phyloP scores from a whole-genome alignment of 2,329 filamentous ascomycete species.

The Xylogone sp. region DNA sequence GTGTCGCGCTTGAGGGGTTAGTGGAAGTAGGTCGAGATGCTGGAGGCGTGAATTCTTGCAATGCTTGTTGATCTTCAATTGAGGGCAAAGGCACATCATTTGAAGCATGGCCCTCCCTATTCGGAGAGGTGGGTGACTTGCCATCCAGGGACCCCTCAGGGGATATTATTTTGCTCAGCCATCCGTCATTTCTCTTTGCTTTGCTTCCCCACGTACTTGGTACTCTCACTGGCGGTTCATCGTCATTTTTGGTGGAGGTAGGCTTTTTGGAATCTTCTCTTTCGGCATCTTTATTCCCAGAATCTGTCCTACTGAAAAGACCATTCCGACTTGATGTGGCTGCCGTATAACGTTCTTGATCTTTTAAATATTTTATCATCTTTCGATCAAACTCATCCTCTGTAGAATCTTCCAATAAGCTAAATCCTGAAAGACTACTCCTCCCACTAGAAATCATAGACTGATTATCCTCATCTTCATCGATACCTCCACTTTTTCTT shows the following conservation, averaged over 20 bases:
- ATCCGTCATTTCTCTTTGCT: constrained; percentile 10
- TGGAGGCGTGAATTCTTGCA: constrained; percentile 15
- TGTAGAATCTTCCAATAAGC: constrained; percentile 1
- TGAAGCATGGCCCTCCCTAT: not conserved
- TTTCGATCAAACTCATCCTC: constrained; percentile 9
- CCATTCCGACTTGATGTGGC: not conserved
- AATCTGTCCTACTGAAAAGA: constrained; percentile 1
- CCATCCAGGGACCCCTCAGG: constrained; percentile 14
- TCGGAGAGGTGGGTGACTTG: not conserved
- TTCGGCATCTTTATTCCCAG: constrained; percentile 5
- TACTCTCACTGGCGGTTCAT: constrained; percentile 14
- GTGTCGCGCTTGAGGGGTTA: constrained; percentile 10
- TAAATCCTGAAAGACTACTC: constrained; percentile 2
- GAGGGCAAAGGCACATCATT: constrained; percentile 13
- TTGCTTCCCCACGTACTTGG: constrained; percentile 14
- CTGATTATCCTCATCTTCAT: not conserved
- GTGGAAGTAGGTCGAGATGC: constrained; percentile 16
- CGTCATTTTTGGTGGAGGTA: constrained; percentile 7
- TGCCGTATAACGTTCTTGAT: constrained; percentile 2
- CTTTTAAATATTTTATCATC: constrained; percentile 4
- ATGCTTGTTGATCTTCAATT: constrained; percentile 10
- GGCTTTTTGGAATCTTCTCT: constrained; percentile 7
- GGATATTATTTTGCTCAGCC: constrained; percentile 15
- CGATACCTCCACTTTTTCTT: not conserved
- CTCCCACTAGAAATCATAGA: not conserved